phyloP scores from a whole-genome alignment of 2,329 filamentous ascomycete genomes.

The Fusarium decemcellulare region DNA sequence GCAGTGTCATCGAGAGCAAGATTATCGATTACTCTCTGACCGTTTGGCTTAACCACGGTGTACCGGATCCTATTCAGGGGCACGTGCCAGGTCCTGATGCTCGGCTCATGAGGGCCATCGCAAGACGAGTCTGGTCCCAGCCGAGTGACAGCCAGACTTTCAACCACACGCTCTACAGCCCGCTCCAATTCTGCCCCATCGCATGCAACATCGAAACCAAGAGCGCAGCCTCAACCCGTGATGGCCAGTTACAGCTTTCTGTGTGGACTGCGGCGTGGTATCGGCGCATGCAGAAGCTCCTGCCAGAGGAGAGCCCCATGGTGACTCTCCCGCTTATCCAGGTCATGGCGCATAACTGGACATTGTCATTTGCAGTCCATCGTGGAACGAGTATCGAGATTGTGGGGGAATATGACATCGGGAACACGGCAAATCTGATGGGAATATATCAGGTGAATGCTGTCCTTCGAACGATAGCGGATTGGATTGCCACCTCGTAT shows the following conservation, averaged over 20 bases:
- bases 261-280: conserved; percentile 15
- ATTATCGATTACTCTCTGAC: conserved; percentile 17
- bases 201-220: conserved; percentile 19
- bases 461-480: conserved; percentile 6
- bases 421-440: conserved; percentile 13
- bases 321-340: conserved; percentile 17
- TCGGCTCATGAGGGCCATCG: conserved; percentile 4
- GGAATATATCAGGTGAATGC: conserved; percentile 10
- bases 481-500: conserved; percentile 11
- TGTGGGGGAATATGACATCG: not conserved
- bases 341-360: conserved; percentile 12
- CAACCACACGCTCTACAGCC: not conserved
- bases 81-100: not conserved
- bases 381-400: conserved; percentile 7
- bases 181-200: conserved; percentile 3
- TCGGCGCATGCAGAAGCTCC: conserved; percentile 2
- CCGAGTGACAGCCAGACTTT: not conserved
- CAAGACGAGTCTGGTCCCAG: conserved; percentile 10
- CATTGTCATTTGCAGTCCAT: conserved; percentile 9
- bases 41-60: conserved; percentile 4
- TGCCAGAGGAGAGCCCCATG: not conserved
- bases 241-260: not conserved
- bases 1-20: conserved; percentile 17
- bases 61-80: not conserved
- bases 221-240: not conserved